These are phyloP conservation scores for Kwoniella newhampshirensis DNA, from an alignment of 768 basidiomycete genomes.

Conservation along the genomic window DNA sequence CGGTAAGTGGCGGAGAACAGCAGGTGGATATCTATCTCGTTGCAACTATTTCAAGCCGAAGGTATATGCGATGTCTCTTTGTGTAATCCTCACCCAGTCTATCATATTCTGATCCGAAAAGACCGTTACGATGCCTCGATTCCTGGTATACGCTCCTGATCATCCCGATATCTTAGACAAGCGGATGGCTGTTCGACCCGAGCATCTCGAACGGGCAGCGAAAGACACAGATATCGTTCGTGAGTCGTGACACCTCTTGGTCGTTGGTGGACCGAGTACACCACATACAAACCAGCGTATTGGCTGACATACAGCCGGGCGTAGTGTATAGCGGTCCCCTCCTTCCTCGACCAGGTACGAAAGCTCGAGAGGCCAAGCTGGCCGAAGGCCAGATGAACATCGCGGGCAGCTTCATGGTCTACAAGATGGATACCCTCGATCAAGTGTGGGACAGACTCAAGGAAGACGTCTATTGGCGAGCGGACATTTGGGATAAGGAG, in stretches of 20 bases:
- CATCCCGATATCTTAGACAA: slow-evolving; percentile 41
- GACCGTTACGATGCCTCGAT: slow-evolving; percentile 40
- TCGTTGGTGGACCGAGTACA: too few relatives aligned
- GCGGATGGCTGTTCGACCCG: slow-evolving; percentile 37
- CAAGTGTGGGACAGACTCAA: slow-evolving; percentile 38
- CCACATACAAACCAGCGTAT: too few relatives aligned
- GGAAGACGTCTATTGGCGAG: slow-evolving; percentile 47
- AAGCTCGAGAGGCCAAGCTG: slow-evolving; percentile 6
- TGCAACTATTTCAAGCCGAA: too few relatives aligned
- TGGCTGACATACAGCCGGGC: background rate
- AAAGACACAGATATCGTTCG: slow-evolving; percentile 30
- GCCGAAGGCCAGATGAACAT: slow-evolving; percentile 32
- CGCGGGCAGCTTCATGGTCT: slow-evolving; percentile 41
- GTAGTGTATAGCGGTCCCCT: slow-evolving; percentile 22
- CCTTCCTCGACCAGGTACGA: slow-evolving; percentile 9
- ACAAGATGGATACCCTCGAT: slow-evolving; percentile 30
- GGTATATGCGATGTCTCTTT: too few relatives aligned
- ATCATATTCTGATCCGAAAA: too few relatives aligned
- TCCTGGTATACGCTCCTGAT: slow-evolving; percentile 48
- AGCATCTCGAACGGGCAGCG: slow-evolving; percentile 36
- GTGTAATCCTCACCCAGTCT: too few relatives aligned
- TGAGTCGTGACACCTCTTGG: too few relatives aligned
- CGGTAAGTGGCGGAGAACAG: too few relatives aligned
- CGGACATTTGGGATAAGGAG: slow-evolving; percentile 50
- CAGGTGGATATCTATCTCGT: too few relatives aligned